Evolutionary conservation across 108 stramenopile genomes (phyloP), one percentile per base, ranked within the genome.

Genomic region (Mayamaea pseudoterrestris): DNA sequence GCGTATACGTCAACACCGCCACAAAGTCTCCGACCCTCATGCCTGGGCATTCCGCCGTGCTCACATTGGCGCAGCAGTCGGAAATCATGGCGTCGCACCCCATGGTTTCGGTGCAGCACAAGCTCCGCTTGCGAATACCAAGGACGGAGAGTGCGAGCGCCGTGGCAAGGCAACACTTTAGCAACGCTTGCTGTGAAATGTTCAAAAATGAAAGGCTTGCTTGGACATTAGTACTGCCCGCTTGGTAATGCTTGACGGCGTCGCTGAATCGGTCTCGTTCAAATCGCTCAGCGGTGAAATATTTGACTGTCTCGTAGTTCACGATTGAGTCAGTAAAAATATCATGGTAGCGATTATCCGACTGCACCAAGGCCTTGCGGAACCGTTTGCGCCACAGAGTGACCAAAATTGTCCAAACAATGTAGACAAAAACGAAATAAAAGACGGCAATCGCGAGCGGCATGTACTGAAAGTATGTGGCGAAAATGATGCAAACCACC

Each of bases 251-350:
- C 27, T 57, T 41, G 13, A 96, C 88, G 35, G 76, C 59, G 11
- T 68, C 68, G 34, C 63, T 66, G 41, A 87, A 95, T 36, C 83
- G 61, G 23, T 65, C 54, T n/a, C 67, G 60, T 52, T 98, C 97
- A 41, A 74, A 95, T 25, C 60, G 58, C 69, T 98, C 97, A 8
- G 78, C 85, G 4, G 93, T 94, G 47, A 98, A 98, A 47, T 88
- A 90, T 50, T 98, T 98, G 30, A 98, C 97, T 12, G 93, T 93
- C 61, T 98, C 97, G 53, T 92, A 95, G 62, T 98, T 96, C 35
- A 94, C 50, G 35, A 98, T 57, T 6, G 71, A 72, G 49, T 98
- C 97, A 0, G 90, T 93, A 34, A 77, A 85, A 14, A 66, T 68
- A 50, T 95, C 93, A 57, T 95, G 92, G 68, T 71, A 93, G 44